Base-by-base conservation (phyloP, 352 stramenopile genomes). In the Thalassiosira hispida region DNA sequence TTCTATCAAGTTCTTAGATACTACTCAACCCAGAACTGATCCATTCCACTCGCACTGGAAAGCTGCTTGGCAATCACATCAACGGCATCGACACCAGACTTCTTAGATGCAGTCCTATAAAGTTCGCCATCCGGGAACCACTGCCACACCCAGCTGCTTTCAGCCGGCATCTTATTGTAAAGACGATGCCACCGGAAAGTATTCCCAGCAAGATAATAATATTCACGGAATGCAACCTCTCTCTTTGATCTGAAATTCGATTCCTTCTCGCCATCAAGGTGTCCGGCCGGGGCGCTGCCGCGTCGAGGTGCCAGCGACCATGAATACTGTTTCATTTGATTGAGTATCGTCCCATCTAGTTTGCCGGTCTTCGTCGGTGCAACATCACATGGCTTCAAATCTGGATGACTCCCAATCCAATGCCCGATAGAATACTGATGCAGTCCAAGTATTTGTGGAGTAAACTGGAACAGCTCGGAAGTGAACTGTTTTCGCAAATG, bases 371-470 rank as follows among this genome's bases (percentile, higher is more conserved):
- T 57, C 2, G 74, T 25, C 0, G 77, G 64, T 33, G 72, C 72
- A 47, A 88, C 68, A 56, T 86, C 75, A 71, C 82, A 89, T 8
- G 82, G 82, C 60, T 79, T 71, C 16, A 89, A 57, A 57, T 87
- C 42, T 22, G 82, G 82, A 77, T 89, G 82, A 6, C 53, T 72
- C 8, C 72, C 72, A 38, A 81, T 76, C 82, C 82, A 89, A 73
- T 79, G 76, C 57, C 85, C 73, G 16, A 85, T 46, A 25, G 77
- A 77, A 64, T 83, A 81, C n/a, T 85, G 82, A 73, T 68, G 49
- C 18, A 85, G 51, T 20, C 82, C 82, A 27, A 86, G 47, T 27
- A 56, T 73, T 57, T 69, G 63, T 29, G 77, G 69, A 27, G 47
- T 74, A 53, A 80, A 80, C 12, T 46, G n/a, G 42, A 72, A 66